Evolutionary conservation across 2,329 filamentous ascomycete genomes (phyloP).

Genomic region (Ceratocystis variospora): DNA sequence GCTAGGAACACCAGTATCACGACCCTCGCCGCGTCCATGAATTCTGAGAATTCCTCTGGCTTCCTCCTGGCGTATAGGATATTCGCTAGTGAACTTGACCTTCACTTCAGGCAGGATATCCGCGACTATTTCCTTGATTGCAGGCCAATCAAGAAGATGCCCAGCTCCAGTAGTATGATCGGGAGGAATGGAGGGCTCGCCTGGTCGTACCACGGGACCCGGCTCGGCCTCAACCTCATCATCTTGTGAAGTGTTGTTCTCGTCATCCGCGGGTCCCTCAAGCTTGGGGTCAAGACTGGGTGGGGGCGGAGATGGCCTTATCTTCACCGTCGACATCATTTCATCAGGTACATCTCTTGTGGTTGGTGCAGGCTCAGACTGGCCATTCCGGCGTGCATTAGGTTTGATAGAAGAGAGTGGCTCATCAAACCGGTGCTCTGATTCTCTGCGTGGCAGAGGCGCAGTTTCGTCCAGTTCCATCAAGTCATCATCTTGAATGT

Average conservation of each 20-base stretch:
- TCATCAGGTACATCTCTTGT: neutral
- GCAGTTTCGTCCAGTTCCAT: neutral
- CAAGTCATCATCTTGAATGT: neutral
- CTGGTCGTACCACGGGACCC: slow-evolving; percentile 39
- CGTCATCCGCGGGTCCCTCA: neutral
- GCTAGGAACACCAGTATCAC: slow-evolving; percentile 23
- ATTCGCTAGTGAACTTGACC: slow-evolving; percentile 48
- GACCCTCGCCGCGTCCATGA: slow-evolving; percentile 62
- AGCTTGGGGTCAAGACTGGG: neutral
- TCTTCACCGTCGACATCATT: slow-evolving; percentile 8
- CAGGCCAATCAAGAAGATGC: slow-evolving; percentile 58
- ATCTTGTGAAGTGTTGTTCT: slow-evolving; percentile 25
- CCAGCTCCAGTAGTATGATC: slow-evolving; percentile 88
- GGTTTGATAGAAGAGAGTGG: neutral
- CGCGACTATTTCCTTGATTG: slow-evolving; percentile 50
- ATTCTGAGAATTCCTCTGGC: slow-evolving; percentile 58
- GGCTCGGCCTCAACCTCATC: slow-evolving; percentile 40
- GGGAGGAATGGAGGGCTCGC: slow-evolving; percentile 58
- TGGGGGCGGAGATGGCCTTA: neutral
- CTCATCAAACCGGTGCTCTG: neutral
- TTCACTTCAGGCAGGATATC: slow-evolving; percentile 35
- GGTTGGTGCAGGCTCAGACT: neutral
- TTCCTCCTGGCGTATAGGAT: slow-evolving; percentile 64
- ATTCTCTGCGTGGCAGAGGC: neutral
- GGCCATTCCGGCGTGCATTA: neutral